Base-by-base conservation (phyloP, 495 filamentous ascomycete genomes). In the Mytilinidion resinicola region DNA sequence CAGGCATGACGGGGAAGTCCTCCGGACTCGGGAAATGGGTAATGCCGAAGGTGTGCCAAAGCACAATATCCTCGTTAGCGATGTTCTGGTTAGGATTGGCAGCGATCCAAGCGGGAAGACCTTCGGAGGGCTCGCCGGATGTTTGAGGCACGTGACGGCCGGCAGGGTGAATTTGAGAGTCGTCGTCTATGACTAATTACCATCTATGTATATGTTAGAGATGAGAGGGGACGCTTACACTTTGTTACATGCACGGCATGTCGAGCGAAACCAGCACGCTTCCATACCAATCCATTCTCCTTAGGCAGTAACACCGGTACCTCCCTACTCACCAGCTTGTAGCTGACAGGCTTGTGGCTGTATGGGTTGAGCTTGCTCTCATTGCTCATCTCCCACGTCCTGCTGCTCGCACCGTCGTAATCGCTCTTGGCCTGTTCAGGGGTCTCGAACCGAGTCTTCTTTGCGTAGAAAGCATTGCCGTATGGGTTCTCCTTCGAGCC, bases 41-140 rank as follows among this genome's bases (percentile, higher is more conserved):
- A 5, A 96, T 75, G 33, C 92, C 92, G 66, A 96, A 97, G 0
- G 92, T 97, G 72, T 97, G 92, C 92, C 92, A 97, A 19, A 97
- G 80, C 3, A 97, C 92, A 20, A 96, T 72, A 71, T 97, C 88
- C 7, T 84, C 87, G 73, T 96, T 87, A 25, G 89, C 89, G 61
- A 96, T 86, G 38, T 76, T 83, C 62, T 76, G 82, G 42, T 73
- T 76, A n/a, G 85, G 83, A 55, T 90, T 84, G 7, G 79, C 84
- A n/a, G 74, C 68, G 59, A 96, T 88, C 91, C 91, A 96, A 59
- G 85, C 81, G 0, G 89, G 87, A 0, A 96, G 74, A 9, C 90
- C 91, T 15, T 76, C 71, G 0, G 88, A 87, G 3, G 89, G 89
- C 61, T 90, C 87, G 66, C 91, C 91, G 0, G 86, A 90, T 6